Conservation (phyloP, 1,284 basidiomycete species). For the Phellinidium pouzarii region DNA sequence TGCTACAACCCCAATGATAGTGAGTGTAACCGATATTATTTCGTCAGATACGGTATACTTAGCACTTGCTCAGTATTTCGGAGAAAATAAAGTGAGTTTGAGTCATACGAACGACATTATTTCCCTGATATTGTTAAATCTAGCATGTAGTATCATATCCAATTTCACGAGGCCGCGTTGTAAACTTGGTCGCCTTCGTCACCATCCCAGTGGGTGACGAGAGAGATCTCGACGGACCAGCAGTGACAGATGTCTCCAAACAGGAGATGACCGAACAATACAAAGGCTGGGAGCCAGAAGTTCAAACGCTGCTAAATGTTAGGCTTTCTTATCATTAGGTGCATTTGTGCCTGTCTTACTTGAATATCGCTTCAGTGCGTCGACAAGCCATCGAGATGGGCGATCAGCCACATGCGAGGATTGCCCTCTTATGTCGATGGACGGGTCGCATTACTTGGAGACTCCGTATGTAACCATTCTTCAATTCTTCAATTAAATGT, state of each 20-base stretch:
- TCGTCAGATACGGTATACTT: not conserved
- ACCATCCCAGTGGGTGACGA: constrained; percentile 21
- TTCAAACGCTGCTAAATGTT: constrained; percentile 23
- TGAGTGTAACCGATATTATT: constrained; percentile 10
- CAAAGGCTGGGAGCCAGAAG: constrained; percentile 25
- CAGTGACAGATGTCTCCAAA: constrained; percentile 22
- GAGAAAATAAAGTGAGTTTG: constrained; percentile 40
- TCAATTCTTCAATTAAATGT: not conserved
- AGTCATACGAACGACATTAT: constrained; percentile 26
- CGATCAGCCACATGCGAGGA: constrained; percentile 22
- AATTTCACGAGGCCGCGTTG: constrained; percentile 23
- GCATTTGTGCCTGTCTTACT: not conserved
- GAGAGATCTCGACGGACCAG: constrained; percentile 21
- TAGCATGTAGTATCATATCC: constrained; percentile 27
- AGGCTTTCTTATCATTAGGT: constrained; percentile 12
- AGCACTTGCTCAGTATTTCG: constrained; percentile 32
- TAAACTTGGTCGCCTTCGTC: constrained; percentile 24
- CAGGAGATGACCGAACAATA: constrained; percentile 23
- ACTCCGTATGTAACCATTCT: too few relatives aligned
- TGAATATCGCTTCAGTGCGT: constrained; percentile 19
- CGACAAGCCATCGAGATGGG: constrained; percentile 24
- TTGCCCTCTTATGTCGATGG: constrained; percentile 23
- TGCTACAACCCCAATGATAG: constrained; percentile 20
- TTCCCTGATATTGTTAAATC: too few relatives aligned
- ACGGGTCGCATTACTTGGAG: constrained; percentile 24